Base-by-base conservation (phyloP, 129 eudicot species). In the Artemisia annua region DNA sequence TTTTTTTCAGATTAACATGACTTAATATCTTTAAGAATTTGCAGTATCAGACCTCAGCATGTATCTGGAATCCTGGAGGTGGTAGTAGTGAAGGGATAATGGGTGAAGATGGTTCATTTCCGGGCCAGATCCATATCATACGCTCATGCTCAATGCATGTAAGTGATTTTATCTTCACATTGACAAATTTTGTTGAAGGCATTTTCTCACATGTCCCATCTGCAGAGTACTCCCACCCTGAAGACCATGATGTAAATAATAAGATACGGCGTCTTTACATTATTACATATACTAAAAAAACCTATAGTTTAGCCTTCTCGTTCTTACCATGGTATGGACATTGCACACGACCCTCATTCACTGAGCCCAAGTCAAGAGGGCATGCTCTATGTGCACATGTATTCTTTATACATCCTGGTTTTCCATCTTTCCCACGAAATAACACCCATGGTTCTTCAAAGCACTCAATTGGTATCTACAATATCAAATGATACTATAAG, bases 91-190 rank as follows among this genome's bases (percentile, higher is more conserved):
- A 95, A 82, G 99, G 96, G 69, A 95, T 55, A 28, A 63, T 81
- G 71, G 96, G 69, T 48, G 94, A 62, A 19, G 97, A 86, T 71
- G 99, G 97, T 22, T 90, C 97, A 80, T 72, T 79, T 26, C 97
- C 97, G 1, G 97, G 99, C 99, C 97, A 95, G 74, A 95, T 88
- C 99, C 99, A 95, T 79, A 95, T 90, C 96, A 95, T 83, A 19
- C 97, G 91, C 61, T 95, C 97, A 48, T 90, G 91, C 78, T 95
- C 99, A 69, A 86, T 82, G 79, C 97, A 90, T 3, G 94, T 94
- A 60, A 90, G 81, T 13, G 99, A 82, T 55, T 80, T 95, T 67
- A 95, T 84, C 79, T 87, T 90, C 57, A 90, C 91, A 3, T 95
- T 86, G 32, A 90, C 87, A 13, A 86, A 77, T 69, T 84, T 84